Conservation (phyloP, 2,329 filamentous ascomycete genomes). For the Hypoxylon sp. region DNA sequence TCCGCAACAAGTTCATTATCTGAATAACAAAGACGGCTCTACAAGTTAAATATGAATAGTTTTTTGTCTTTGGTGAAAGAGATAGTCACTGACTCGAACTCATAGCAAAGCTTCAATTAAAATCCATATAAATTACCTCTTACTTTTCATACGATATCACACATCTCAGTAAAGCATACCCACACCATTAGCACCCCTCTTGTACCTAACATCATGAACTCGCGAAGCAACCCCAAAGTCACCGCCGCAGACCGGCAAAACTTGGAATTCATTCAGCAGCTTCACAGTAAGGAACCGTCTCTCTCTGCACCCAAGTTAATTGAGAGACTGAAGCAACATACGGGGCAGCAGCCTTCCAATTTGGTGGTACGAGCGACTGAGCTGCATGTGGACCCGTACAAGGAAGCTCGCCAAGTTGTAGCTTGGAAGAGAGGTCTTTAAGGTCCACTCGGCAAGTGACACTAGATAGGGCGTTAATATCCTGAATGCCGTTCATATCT, state of each 20-base stretch:
- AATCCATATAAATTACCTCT: not conserved
- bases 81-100: not conserved
- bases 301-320: slow-evolving; percentile 2
- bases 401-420: not conserved
- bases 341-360: not conserved
- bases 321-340: not conserved
- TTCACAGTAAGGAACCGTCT: not conserved
- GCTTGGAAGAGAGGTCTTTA: slow-evolving; percentile 3
- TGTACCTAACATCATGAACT: not conserved
- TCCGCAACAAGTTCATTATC: no score
- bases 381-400: not conserved
- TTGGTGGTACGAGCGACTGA: not conserved
- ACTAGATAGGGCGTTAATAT: no score
- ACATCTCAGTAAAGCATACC: not conserved
- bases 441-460: not conserved
- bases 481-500: no score
- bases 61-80: not conserved
- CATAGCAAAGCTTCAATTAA: not conserved
- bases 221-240: not conserved
- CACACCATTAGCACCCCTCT: not conserved
- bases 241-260: not conserved
- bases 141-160: not conserved
- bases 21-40: not conserved
- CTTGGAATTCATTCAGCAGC: not conserved
- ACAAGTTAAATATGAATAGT: not conserved